Evolutionary conservation across 2,329 filamentous ascomycete species (phyloP).

Genomic region (Pseudogymnoascus sp.): DNA sequence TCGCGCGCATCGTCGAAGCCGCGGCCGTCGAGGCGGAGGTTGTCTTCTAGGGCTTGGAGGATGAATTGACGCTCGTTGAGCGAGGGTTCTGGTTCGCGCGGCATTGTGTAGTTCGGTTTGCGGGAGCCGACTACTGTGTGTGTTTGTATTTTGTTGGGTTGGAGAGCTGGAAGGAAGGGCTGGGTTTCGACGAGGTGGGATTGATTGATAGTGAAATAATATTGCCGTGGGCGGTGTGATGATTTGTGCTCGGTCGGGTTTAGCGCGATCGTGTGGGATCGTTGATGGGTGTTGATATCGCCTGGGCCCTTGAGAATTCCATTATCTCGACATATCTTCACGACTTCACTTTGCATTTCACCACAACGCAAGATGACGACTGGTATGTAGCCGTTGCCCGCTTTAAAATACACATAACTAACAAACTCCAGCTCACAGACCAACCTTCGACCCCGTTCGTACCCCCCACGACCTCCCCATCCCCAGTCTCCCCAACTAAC

Average conservation of each 20-base stretch:
- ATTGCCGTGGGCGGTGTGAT: neutral
- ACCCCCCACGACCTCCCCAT: neutral
- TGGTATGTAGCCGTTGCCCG: conserved; percentile 17
- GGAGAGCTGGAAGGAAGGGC: neutral
- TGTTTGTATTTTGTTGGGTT: neutral
- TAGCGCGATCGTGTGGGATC: neutral
- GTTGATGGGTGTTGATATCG: neutral
- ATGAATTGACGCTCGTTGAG: conserved; percentile 83
- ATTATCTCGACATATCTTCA: conserved; percentile 12
- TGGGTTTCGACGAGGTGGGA: neutral
- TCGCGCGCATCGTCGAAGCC: conserved; percentile 70
- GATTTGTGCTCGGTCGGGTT: neutral
- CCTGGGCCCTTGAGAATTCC: neutral
- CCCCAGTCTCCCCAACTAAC: conserved; percentile 21
- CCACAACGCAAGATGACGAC: conserved; percentile 42
- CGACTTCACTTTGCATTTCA: neutral
- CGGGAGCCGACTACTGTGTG: no score
- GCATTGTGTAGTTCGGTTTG: conserved; percentile 51
- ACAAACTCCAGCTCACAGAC: conserved; percentile 55
- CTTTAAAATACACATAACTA: neutral
- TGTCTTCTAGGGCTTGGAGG: conserved; percentile 69
- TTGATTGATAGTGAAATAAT: neutral
- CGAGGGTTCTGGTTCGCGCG: conserved; percentile 84
- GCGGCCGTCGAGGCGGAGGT: conserved; percentile 77
- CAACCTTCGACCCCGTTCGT: conserved; percentile 87